Base-by-base conservation (phyloP, 1,284 basidiomycete species). In the Cronartium quercuum region DNA sequence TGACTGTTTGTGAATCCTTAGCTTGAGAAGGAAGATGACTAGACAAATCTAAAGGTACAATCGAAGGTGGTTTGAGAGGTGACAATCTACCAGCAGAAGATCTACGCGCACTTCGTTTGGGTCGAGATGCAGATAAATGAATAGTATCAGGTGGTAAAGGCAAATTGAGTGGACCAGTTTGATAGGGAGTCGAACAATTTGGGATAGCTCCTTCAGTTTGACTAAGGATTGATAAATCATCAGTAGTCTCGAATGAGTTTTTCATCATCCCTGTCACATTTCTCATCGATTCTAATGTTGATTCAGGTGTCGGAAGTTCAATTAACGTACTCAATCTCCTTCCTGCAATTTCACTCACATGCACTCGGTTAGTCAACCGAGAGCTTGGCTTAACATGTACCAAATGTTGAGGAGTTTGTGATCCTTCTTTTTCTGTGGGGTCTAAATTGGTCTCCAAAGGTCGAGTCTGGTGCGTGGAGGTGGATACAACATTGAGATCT, bases 111-210 rank as follows among this genome's bases (percentile, higher is more conserved):
- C 61, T 71, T 71, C 68, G 61, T 38, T 62, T 51, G 3, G 44
- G 61, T 44, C 68, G 61, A 24, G 68, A 64, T 47, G 68, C 68
- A 63, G 68, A 71, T 12, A 71, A 44, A 13, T 62, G 68, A 35
- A 63, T 62, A 24, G 68, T 71, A 55, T 71, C 68, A 51, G 68
- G 68, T 35, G 68, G 68, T 21, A 71, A 61, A 44, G 68, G 68
- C 38, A 71, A 62, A 47, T 61, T 71, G 15, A 71, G 34, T 21
- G 61, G 68, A 44, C 68, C 68, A 40, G 61, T 62, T n/a, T 60
- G 63, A 51, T 71, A 63, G 1, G 68, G 68, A 21, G 68, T 71
- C 10, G 68, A 71, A 55, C 40, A 47, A 7, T 64, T 60, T 13
- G 68, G 68, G 12, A 71, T 44, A n/a, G 51, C 66, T n/a, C 61